Evolutionary conservation across 768 basidiomycete species (phyloP), one percentile per base, ranked within the genome.

Genomic region (Naganishia kalamii): DNA sequence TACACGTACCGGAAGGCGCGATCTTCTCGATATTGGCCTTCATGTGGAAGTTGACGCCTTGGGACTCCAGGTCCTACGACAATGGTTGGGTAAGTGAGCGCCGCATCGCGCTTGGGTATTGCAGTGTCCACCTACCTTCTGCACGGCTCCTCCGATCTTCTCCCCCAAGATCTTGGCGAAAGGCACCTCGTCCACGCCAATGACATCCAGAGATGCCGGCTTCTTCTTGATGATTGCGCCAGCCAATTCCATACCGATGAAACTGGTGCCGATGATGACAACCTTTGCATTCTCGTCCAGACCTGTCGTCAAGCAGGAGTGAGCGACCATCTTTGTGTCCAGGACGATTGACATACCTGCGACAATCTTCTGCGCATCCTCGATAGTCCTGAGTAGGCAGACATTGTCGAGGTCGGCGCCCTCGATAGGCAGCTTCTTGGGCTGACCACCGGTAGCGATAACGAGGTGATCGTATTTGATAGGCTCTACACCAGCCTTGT

Each of bases 191-290:
- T 88, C 88, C 85, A 86, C 86, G 1, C 90, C 91, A 60, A 96
- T 84, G 66, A 94, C 86, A 68, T 89, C 86, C 47, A 92, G 86
- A 32, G 86, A 87, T 13, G 87, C 87, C 23, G 90, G 85, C 69
- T 87, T 87, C 60, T 88, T 85, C 70, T 85, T 85, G 2, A 88
- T 78, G 0, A 78, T 65, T 0, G 89, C 88, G n/a, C 81, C 82
- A 7, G 90, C 89, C n/a, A 91, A 81, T 75, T 78, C 78, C 90
- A 96, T 90, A 63, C 88, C 85, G 71, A 96, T 96, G 80, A 93
- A 96, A 15, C 88, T 89, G 54, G 86, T 88, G 2, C 92, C 92
- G 68, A 94, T 87, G 13, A 93, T 84, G 33, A 91, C 90, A 65
- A 88, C 81, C 77, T 90, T 88, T 35, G 87, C 87, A 69, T 89